Percentiles rank a stretch among this genome's conserved stretches.
Evolutionary conservation across 345 rosid species (phyloP).

Genomic region (Rhodamnia rubescens): DNA sequence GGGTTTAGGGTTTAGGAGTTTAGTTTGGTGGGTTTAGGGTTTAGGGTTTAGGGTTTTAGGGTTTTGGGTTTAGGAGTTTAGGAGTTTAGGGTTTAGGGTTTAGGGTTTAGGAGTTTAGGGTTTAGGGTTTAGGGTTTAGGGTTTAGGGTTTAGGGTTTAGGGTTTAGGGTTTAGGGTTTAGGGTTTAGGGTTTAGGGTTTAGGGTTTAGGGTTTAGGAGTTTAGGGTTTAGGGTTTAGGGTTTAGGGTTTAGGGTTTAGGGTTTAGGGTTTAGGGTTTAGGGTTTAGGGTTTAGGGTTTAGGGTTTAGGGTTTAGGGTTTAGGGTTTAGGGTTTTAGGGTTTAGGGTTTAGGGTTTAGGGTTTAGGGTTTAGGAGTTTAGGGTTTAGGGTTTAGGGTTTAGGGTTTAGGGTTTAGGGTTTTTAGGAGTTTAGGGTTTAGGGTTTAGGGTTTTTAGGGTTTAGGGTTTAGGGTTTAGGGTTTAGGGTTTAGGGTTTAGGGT

Average conservation of each 20-base stretch:
- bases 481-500: slow-evolving; percentile 6
- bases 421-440: too few relatives aligned
- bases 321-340: neutral
- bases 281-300: slow-evolving; percentile 3
- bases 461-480: slow-evolving; percentile 5
- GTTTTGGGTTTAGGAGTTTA: too few relatives aligned
- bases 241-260: neutral
- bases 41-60: slow-evolving; percentile 9
- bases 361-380: slow-evolving; percentile 7
- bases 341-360: slow-evolving; percentile 5
- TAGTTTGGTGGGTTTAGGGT: slow-evolving; percentile 10
- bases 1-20: slow-evolving; percentile 8
- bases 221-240: neutral
- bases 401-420: slow-evolving; percentile 3
- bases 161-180: neutral
- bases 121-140: slow-evolving; percentile 2
- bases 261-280: neutral
- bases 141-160: slow-evolving; percentile 1
- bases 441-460: slow-evolving; percentile 7
- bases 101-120: slow-evolving; percentile 17
- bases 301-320: too few relatives aligned
- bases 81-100: slow-evolving; percentile 8
- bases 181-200: neutral
- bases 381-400: slow-evolving; percentile 1
- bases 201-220: neutral